Evolutionary conservation across 2,329 filamentous ascomycete species (phyloP), one percentile per base, ranked within the genome.

Genomic region (Byssochlamys sp.): DNA sequence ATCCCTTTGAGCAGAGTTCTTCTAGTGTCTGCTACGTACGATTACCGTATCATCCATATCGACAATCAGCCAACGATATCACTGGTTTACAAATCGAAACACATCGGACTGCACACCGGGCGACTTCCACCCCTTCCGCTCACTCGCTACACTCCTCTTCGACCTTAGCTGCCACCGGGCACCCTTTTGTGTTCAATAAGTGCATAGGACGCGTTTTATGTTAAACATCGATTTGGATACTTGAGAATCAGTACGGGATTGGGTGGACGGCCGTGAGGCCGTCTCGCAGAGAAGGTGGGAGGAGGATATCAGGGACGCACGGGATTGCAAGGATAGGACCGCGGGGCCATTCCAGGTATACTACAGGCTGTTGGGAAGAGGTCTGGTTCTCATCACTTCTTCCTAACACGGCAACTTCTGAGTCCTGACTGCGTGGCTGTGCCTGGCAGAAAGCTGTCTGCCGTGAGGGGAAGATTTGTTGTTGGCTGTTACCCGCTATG

Each of bases 401-500:
- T 54, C 26, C 31, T 45, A 45, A 19, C 9, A 45, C 39, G 39
- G 14, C 39, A 45, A 39, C 39, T 45, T 19, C 7, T 24, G 39
- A 45, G 29, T 31, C 29, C 39, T 45, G 39, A 6, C 39, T n/a
- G 39, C n/a, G 29, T 31, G 29, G 2, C 7, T 14, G 39, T 45
- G 39, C 39, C 39, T 45, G 39, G 39, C 39, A 45, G 39, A 45
- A 45, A 45, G 39, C 14, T 45, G 39, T 45, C 39, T n/a, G 19
- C 19, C n/a, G 19, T 9, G 39, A 45, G 39, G 39, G 39, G 39
- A 45, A 24, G 39, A 19, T 9, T 45, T 45, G 39, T 14, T 45
- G n/a, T 14, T 14, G 52, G 54, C 48, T 52, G 56, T 51, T 55
- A 51, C 45, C 60, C 63, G 66, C 60, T 62, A 86, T 86, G 84